phyloP scores from a whole-genome alignment of 305 asterid genomes.

The Lippia alba region DNA sequence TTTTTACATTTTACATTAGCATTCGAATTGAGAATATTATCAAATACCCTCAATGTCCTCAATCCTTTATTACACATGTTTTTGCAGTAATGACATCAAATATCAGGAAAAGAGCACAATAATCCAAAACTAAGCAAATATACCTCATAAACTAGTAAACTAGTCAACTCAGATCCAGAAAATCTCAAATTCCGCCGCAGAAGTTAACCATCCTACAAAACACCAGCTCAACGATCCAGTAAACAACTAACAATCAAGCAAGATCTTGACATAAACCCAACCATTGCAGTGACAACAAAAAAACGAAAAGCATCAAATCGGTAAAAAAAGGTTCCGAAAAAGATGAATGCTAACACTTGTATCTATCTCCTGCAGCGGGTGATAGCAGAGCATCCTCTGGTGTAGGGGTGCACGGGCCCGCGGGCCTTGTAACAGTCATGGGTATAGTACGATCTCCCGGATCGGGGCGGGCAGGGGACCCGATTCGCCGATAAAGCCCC shows the following conservation, averaged over 20 bases:
- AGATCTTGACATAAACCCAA: neutral
- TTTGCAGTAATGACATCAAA: neutral
- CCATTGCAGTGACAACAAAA: neutral
- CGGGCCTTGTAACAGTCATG: slow-evolving; percentile 58
- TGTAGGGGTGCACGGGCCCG: slow-evolving; percentile 71
- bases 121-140: neutral
- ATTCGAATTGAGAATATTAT: neutral
- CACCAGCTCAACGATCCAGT: neutral
- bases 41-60: too few relatives aligned
- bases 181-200: neutral
- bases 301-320: neutral
- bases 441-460: slow-evolving; percentile 79
- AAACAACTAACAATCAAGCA: neutral
- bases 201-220: neutral
- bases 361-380: slow-evolving; percentile 68
- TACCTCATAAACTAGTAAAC: neutral
- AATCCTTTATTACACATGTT: neutral
- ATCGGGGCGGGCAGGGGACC: slow-evolving; percentile 78
- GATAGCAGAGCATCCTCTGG: slow-evolving; percentile 77
- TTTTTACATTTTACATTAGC: too few relatives aligned
- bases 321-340: neutral
- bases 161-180: slow-evolving; percentile 25
- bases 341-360: neutral
- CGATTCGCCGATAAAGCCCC: slow-evolving; percentile 76
- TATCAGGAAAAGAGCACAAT: neutral